phyloP scores from a whole-genome alignment of 2,329 filamentous ascomycete genomes.

The Fusarium virguliforme region DNA sequence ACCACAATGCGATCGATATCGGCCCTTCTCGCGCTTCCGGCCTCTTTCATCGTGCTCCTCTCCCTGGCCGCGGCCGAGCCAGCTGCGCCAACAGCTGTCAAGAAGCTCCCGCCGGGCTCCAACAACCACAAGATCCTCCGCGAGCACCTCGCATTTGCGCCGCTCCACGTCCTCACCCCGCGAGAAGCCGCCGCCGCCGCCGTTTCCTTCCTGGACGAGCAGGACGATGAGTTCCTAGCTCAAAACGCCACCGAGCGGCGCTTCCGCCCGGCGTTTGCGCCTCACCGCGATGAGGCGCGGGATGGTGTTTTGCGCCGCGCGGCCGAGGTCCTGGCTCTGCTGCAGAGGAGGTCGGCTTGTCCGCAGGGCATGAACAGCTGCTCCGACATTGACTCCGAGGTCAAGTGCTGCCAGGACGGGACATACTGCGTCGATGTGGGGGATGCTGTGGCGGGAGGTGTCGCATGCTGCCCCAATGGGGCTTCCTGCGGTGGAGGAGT shows the following conservation, averaged over 20 bases:
- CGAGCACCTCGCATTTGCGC: constrained; percentile 72
- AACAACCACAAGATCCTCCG: constrained; percentile 80
- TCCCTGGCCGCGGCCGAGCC: constrained; percentile 57
- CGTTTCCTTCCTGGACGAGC: constrained; percentile 51
- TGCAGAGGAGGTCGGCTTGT: constrained; percentile 76
- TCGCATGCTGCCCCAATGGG: constrained; percentile 83
- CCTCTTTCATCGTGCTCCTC: constrained; percentile 65
- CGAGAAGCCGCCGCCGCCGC: constrained; percentile 54
- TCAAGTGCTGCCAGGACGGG: constrained; percentile 80
- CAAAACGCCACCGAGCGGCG: constrained; percentile 44
- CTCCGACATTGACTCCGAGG: constrained; percentile 73
- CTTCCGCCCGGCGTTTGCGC: constrained; percentile 68
- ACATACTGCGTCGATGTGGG: constrained; percentile 77
- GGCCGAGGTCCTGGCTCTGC: constrained; percentile 62
- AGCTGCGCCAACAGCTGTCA: constrained; percentile 72
- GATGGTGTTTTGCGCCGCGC: constrained; percentile 60
- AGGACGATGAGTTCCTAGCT: constrained; percentile 46
- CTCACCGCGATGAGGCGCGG: constrained; percentile 59
- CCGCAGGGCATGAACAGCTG: constrained; percentile 78
- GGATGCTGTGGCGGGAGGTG: constrained; percentile 75
- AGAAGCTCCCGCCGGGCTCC: constrained; percentile 80
- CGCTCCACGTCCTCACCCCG: constrained; percentile 49
- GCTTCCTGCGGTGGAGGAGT: constrained; percentile 75
- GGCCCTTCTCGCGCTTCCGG: constrained; percentile 58
- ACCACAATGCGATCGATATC: constrained; percentile 59